Evolutionary conservation across 2,329 filamentous ascomycete species (phyloP).

Genomic region (Ophiostoma pallidulum): DNA sequence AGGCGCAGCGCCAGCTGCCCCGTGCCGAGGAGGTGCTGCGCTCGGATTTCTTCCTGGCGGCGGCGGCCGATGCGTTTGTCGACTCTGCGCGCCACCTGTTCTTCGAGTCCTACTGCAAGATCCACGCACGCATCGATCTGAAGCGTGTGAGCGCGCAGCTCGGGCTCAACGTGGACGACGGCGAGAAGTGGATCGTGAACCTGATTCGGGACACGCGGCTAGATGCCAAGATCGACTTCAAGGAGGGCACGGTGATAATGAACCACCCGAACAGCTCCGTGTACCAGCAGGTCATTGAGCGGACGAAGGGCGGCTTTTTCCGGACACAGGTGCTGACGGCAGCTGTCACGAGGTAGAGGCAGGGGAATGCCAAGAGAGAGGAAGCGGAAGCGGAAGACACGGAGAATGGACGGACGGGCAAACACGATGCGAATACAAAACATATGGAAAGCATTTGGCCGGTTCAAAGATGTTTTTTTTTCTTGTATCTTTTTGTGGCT

Average conservation of each 20-base stretch:
- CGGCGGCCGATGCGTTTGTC: slow-evolving; percentile 77
- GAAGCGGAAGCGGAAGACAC: no score
- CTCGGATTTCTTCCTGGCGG: slow-evolving; percentile 89
- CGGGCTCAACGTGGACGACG: slow-evolving; percentile 84
- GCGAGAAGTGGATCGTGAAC: slow-evolving; percentile 99
- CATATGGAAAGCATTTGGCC: no score
- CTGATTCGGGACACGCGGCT: slow-evolving; percentile 94
- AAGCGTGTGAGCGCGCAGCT: slow-evolving; percentile 89
- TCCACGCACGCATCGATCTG: slow-evolving; percentile 97
- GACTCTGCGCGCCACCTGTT: slow-evolving; percentile 93
- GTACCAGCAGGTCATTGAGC: slow-evolving; percentile 98
- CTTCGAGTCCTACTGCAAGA: slow-evolving; percentile 99
- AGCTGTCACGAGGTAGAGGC: slow-evolving; percentile 37
- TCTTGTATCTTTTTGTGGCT: no score
- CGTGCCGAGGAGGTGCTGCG: slow-evolving; percentile 86
- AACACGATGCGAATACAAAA: no score
- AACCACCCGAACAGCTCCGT: slow-evolving; percentile 98
- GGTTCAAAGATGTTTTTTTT: no score
- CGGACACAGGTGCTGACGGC: slow-evolving; percentile 84
- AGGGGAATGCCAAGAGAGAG: neutral
- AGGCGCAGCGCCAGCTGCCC: slow-evolving; percentile 79
- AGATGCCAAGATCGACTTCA: slow-evolving; percentile 98
- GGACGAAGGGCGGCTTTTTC: slow-evolving; percentile 98
- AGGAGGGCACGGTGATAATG: slow-evolving; percentile 97
- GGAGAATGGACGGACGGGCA: no score